These are phyloP conservation scores for Trichoderma atrobrunneum DNA, from an alignment of 2,329 filamentous ascomycete genomes.

Conservation along the genomic window DNA sequence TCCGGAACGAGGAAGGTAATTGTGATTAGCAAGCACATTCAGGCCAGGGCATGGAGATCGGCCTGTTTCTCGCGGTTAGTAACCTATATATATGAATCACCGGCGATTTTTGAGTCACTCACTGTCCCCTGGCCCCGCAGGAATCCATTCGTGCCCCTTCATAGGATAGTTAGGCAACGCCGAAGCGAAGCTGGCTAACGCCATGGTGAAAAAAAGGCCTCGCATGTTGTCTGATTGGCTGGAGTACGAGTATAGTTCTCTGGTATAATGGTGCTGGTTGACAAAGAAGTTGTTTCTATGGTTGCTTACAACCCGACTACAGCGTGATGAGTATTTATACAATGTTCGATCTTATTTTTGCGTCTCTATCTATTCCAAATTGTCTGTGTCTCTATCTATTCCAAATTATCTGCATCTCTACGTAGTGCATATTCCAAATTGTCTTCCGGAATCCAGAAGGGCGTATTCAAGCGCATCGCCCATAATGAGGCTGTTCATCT, in stretches of 20 bases:
- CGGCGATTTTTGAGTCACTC: background rate
- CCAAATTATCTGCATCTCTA: background rate
- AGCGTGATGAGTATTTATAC: background rate
- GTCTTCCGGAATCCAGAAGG: background rate
- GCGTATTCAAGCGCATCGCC: background rate
- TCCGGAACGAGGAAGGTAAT: constrained; percentile 12
- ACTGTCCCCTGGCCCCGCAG: background rate
- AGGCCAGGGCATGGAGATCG: constrained; percentile 49
- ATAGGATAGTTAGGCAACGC: background rate
- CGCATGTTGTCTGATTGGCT: background rate
- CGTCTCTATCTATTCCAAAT: background rate
- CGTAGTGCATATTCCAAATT: background rate
- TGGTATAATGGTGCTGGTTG: background rate
- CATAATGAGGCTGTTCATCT: background rate
- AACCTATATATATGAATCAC: background rate
- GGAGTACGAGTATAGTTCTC: background rate
- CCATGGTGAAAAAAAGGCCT: background rate
- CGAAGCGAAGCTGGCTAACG: background rate
- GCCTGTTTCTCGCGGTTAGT: background rate
- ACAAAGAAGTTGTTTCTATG: background rate
- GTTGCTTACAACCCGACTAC: background rate
- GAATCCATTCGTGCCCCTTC: background rate
- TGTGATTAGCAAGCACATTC: constrained; percentile 18
- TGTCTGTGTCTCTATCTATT: background rate
- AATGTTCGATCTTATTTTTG: background rate